Evolutionary conservation across 306 rosid species (phyloP).

Genomic region (Gastrolobium bilobum): DNA sequence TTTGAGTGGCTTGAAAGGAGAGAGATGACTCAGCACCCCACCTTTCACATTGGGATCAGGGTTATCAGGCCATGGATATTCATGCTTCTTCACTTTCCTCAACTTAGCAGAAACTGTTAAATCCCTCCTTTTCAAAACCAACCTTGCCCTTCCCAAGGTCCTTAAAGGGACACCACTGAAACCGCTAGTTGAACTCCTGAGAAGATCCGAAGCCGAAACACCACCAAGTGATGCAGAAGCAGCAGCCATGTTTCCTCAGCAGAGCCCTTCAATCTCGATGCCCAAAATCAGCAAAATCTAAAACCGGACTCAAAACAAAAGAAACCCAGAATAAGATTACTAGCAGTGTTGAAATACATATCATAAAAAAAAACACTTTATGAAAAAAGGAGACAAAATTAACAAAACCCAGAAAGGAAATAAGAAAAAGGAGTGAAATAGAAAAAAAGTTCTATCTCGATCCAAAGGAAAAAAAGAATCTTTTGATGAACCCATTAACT

Average conservation of each 20-base stretch:
- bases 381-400: conserved; percentile 13
- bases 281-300: conserved; percentile 43
- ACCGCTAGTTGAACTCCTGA: conserved; percentile 81
- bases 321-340: conserved; percentile 38
- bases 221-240: conserved; percentile 66
- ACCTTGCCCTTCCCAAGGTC: conserved; percentile 65
- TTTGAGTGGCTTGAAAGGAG: conserved; percentile 82
- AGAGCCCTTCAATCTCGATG: conserved; percentile 56
- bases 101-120: conserved; percentile 69
- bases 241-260: conserved; percentile 73
- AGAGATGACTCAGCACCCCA: conserved; percentile 75
- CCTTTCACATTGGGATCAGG: conserved; percentile 92
- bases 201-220: conserved; percentile 80
- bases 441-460: conserved; percentile 3
- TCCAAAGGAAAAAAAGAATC: conserved; percentile 34
- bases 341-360: background rate
- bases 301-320: conserved; percentile 20
- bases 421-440: background rate
- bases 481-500: conserved; percentile 34
- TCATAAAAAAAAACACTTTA: background rate
- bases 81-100: conserved; percentile 80
- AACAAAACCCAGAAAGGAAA: conserved; percentile 39
- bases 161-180: conserved; percentile 75
- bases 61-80: conserved; percentile 88
- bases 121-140: conserved; percentile 65